A percentile compares a stretch with the other conserved stretches of the same genome.
Evolutionary conservation across 2,329 filamentous ascomycete species (phyloP).

Genomic region (Claviceps digitariae): DNA sequence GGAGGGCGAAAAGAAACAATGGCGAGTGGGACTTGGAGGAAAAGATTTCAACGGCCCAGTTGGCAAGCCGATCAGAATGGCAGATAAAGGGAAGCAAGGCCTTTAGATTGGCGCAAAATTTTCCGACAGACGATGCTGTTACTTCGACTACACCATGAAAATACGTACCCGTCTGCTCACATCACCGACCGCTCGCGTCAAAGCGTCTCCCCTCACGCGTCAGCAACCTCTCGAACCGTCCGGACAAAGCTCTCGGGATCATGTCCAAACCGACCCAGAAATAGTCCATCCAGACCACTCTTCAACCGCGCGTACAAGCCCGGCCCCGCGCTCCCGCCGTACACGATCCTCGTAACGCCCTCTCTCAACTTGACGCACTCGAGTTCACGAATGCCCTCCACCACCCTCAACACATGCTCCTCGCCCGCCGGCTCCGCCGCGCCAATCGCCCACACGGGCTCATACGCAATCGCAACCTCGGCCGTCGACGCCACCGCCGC

Average conservation of each 20-base stretch:
- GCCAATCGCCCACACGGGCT: constrained; percentile 83
- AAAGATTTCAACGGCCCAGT: too few relatives aligned
- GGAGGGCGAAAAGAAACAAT: not conserved
- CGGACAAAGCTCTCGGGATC: constrained; percentile 57
- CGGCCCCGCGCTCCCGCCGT: constrained; percentile 72
- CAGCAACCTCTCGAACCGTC: constrained; percentile 59
- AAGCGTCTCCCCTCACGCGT: constrained; percentile 14
- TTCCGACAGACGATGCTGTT: too few relatives aligned
- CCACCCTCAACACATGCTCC: constrained; percentile 60
- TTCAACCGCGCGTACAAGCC: constrained; percentile 58
- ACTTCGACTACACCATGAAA: too few relatives aligned
- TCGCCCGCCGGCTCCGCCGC: constrained; percentile 56
- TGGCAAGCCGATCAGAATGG: too few relatives aligned
- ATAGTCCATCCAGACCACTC: constrained; percentile 63
- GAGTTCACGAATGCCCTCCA: constrained; percentile 44
- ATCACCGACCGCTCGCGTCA: too few relatives aligned
- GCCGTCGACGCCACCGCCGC: constrained; percentile 44
- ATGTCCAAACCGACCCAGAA: constrained; percentile 70
- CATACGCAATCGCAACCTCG: constrained; percentile 69
- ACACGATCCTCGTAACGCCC: constrained; percentile 56
- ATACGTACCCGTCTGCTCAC: too few relatives aligned
- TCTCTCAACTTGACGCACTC: constrained; percentile 36
- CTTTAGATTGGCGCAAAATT: too few relatives aligned
- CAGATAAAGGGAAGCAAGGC: too few relatives aligned
- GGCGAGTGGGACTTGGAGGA: too few relatives aligned